Conservation (phyloP, 2,329 filamentous ascomycete species). For the Arthrobotrys sinensis region DNA sequence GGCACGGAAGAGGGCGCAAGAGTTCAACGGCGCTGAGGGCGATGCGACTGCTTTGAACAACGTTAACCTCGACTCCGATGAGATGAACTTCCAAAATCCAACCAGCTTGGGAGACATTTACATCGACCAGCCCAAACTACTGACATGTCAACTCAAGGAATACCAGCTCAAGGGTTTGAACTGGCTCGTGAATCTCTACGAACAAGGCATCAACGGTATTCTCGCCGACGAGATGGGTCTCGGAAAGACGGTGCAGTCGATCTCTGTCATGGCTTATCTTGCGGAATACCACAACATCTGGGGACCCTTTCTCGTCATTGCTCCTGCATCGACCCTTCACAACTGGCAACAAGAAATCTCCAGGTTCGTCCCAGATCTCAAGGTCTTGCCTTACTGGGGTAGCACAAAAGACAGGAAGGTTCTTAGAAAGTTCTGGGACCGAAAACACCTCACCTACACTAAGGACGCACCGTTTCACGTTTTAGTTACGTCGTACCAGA, state of each 20-base stretch:
- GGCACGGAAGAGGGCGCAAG: constrained; percentile 90
- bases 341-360: constrained; percentile 99
- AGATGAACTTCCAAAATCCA: constrained; percentile 99
- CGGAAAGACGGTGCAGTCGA: constrained; percentile 98
- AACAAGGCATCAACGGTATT: constrained; percentile 99
- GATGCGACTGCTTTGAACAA: constrained; percentile 4
- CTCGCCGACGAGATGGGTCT: constrained; percentile 99
- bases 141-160: constrained; percentile 95
- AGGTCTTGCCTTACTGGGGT: constrained; percentile 98
- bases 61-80: constrained; percentile 79
- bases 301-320: constrained; percentile 97
- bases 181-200: constrained; percentile 98
- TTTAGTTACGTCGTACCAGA: constrained; percentile 94
- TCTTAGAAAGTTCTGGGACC: constrained; percentile 98
- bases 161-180: constrained; percentile 99
- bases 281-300: constrained; percentile 98
- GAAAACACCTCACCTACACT: constrained; percentile 95
- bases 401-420: constrained; percentile 94
- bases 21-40: constrained; percentile 78
- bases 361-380: constrained; percentile 93
- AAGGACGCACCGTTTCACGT: constrained; percentile 96
- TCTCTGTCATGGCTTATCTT: constrained; percentile 98
- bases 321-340: constrained; percentile 94
- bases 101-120: constrained; percentile 94
- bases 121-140: constrained; percentile 92